Conservation (phyloP, 305 asterid species). For the Plantago coronopus region DNA sequence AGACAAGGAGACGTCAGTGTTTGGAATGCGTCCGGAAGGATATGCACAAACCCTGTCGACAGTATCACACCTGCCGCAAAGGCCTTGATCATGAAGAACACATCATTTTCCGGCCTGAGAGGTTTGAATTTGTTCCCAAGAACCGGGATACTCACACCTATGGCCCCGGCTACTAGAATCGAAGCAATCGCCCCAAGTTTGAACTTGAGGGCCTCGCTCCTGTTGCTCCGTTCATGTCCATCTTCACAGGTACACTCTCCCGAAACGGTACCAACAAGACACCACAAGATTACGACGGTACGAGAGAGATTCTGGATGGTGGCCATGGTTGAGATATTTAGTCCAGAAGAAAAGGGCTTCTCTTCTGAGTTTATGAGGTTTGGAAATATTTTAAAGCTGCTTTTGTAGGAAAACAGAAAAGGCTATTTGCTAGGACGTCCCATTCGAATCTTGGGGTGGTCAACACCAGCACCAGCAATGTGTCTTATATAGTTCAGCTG, state of each 20-base stretch:
- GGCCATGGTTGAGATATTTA: constrained; percentile 27
- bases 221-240: constrained; percentile 16
- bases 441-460: constrained; percentile 32
- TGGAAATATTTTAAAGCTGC: neutral
- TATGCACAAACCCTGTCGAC: constrained; percentile 67
- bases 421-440: neutral
- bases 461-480: constrained; percentile 15
- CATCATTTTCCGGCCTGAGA: constrained; percentile 51
- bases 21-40: constrained; percentile 61
- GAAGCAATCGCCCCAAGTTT: constrained; percentile 50
- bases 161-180: constrained; percentile 42
- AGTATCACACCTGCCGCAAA: constrained; percentile 79
- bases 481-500: neutral
- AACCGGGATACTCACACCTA: constrained; percentile 59
- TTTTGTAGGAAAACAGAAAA: constrained; percentile 9
- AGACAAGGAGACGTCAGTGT: constrained; percentile 54
- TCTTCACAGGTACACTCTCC: constrained; percentile 34
- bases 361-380: constrained; percentile 15
- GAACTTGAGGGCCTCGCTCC: constrained; percentile 42
- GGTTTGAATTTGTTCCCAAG: constrained; percentile 40
- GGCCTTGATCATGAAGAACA: constrained; percentile 72
- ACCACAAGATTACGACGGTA: constrained; percentile 22
- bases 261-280: constrained; percentile 22
- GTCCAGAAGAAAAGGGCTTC: neutral
- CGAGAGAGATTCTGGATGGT: neutral